phyloP scores from a whole-genome alignment of 768 basidiomycete species.

The Naganishia friedmannii region DNA sequence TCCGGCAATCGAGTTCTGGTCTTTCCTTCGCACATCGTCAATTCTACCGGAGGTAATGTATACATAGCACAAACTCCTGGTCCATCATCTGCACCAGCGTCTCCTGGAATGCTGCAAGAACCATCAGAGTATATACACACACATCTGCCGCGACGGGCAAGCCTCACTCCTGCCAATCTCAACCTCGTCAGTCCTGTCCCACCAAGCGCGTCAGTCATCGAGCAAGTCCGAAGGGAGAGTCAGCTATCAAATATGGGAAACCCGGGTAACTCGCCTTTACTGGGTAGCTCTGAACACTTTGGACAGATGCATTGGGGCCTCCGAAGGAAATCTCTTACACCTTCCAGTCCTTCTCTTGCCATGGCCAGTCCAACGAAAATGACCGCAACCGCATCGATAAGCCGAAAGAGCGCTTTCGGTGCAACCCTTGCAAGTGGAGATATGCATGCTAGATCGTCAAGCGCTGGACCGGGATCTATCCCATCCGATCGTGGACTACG shows the following conservation, averaged over 20 bases:
- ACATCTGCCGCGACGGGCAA: constrained; percentile 50
- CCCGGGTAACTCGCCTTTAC: not conserved
- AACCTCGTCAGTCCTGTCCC: constrained; percentile 49
- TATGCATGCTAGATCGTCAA: not conserved
- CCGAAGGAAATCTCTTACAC: constrained; percentile 45
- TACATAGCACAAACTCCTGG: constrained; percentile 8
- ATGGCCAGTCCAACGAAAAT: constrained; percentile 42
- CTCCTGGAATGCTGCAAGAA: constrained; percentile 23
- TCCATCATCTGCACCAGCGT: constrained; percentile 24
- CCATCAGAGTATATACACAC: constrained; percentile 51
- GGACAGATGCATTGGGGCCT: constrained; percentile 21
- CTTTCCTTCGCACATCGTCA: constrained; percentile 2
- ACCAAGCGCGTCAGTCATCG: constrained; percentile 31
- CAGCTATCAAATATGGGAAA: constrained; percentile 22
- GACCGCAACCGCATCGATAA: constrained; percentile 24
- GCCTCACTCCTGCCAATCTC: constrained; percentile 46
- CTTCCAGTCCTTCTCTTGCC: constrained; percentile 38
- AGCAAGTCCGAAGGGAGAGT: constrained; percentile 32
- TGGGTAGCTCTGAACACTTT: not conserved
- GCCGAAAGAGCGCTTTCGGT: constrained; percentile 20
- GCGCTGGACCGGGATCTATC: not conserved
- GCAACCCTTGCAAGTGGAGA: constrained; percentile 1
- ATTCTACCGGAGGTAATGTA: not conserved
- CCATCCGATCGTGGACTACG: not conserved
- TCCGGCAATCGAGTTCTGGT: not conserved